Evolutionary conservation across 1,284 basidiomycete species (phyloP), one percentile per base, ranked within the genome.

Genomic region (Ustilago cynodontis): DNA sequence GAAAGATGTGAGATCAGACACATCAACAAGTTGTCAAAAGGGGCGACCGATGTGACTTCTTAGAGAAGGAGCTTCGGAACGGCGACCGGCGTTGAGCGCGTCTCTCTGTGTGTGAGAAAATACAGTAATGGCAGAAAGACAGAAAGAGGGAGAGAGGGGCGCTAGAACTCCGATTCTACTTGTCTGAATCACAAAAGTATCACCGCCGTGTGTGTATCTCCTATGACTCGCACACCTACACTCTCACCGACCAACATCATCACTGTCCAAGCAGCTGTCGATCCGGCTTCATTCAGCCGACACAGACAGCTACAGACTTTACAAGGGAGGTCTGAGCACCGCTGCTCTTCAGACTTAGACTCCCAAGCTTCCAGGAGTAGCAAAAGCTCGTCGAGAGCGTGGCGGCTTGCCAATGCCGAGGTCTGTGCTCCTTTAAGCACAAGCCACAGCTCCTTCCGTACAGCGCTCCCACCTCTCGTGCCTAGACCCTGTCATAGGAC

Each of bases 391-490:
- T 7, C 41, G n/a, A n/a, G 18, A 43, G n/a, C 7, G 41, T n/a
- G 20, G n/a, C 7, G 8, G 20, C n/a, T 20, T n/a, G 41, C 20
- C 57, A 57, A 64, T 57, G 61, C 41, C 54, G 47, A 57, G 54
- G 61, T 56, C 61, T 37, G 61, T 51, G 61, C 53, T 57, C 52
- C 35, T 49, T n/a, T 26, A 49, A 37, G 50, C 50, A 43, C 58
- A 39, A 60, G 37, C 28, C 29, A 16, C 18, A 20, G 39, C 37
- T 43, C 37, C 33, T 22, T 2, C 8, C 28, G 16, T 43, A 43
- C 22, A 29, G 43, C 8, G 1, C 24, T 33, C 20, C 56, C 54
- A 56, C 39, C 20, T 31, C 26, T n/a, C 9, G 28, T 22, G 37
- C 22, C 16, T 43, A 14, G 39, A 18, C 39, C 26, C 35, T 41